These are phyloP conservation scores for Aspergillus jensenii DNA, from an alignment of 2,329 filamentous ascomycete genomes.

Conservation along the genomic window DNA sequence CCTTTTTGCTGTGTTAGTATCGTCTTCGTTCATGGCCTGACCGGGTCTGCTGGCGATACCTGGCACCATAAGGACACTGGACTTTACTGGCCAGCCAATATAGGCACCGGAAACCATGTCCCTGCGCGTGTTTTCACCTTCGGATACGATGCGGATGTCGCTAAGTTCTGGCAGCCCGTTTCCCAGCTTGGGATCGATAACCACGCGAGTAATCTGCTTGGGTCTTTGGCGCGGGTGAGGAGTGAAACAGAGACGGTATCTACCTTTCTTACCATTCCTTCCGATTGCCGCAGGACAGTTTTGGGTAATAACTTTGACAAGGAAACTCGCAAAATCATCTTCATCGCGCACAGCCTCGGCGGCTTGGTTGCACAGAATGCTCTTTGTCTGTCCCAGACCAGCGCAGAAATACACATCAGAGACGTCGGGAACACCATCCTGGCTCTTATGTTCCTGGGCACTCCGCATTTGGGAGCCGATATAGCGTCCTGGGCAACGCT, in stretches of 20 bases:
- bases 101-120: not conserved
- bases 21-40: not conserved
- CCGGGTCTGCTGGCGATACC: not conserved
- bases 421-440: slow-evolving; percentile 29
- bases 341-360: slow-evolving; percentile 29
- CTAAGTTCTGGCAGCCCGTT: not conserved
- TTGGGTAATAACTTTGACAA: too few species aligned
- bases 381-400: slow-evolving; percentile 32
- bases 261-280: slow-evolving; percentile 11
- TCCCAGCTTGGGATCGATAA: slow-evolving; percentile 2
- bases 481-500: slow-evolving; percentile 34
- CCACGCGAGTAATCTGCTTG: slow-evolving; percentile 36
- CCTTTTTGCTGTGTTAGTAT: not conserved
- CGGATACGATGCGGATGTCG: not conserved
- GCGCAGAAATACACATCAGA: slow-evolving; percentile 28
- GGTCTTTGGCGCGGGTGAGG: slow-evolving; percentile 27
- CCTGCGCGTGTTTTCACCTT: not conserved
- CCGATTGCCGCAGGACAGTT: not conserved
- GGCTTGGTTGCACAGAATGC: slow-evolving; percentile 39
- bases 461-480: slow-evolving; percentile 35
- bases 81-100: not conserved
- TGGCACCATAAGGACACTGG: not conserved
- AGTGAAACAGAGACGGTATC: slow-evolving; percentile 3
- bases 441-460: slow-evolving; percentile 40
- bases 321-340: slow-evolving; percentile 23